These are phyloP conservation scores for Canavalia ensiformis DNA, from an alignment of 306 rosid genomes.

Conservation along the genomic window DNA sequence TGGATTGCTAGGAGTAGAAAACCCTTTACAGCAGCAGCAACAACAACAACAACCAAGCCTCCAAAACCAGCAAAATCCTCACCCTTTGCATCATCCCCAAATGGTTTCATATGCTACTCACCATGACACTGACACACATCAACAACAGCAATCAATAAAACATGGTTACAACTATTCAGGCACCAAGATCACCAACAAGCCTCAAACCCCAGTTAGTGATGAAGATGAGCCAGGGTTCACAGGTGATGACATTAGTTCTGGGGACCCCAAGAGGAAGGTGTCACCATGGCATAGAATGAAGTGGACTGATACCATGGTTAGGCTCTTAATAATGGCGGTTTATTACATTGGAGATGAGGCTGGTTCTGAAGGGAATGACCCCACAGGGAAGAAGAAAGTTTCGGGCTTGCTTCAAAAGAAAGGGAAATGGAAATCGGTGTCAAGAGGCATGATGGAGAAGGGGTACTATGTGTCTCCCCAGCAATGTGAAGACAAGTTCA, in stretches of 20 bases:
- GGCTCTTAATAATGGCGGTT: constrained; percentile 88
- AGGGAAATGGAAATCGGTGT: constrained; percentile 97
- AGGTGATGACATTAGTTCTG: constrained; percentile 58
- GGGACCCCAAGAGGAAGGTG: constrained; percentile 70
- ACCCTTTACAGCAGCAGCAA: constrained; percentile 55
- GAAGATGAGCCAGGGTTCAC: constrained; percentile 75
- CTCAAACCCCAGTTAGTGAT: constrained; percentile 62
- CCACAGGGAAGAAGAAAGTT: constrained; percentile 66
- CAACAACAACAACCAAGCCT: constrained; percentile 55
- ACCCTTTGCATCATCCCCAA: constrained; percentile 62
- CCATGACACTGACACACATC: constrained; percentile 65
- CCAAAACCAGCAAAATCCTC: constrained; percentile 59
- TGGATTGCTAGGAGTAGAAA: constrained; percentile 74
- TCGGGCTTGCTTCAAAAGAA: constrained; percentile 85
- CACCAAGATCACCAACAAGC: constrained; percentile 47
- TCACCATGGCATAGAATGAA: constrained; percentile 99
- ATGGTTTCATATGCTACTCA: constrained; percentile 58
- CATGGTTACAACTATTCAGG: constrained; percentile 57
- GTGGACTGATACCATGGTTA: constrained; percentile 93
- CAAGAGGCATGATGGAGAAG: constrained; percentile 89
- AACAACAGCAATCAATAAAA: constrained; percentile 59
- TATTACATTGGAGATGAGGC: constrained; percentile 89
- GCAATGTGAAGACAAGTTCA: constrained; percentile 97
- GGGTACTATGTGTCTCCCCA: constrained; percentile 94
- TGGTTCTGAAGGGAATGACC: constrained; percentile 67